Base-by-base conservation (phyloP, 805 yeast species). In the Yarrowia osloensis region DNA sequence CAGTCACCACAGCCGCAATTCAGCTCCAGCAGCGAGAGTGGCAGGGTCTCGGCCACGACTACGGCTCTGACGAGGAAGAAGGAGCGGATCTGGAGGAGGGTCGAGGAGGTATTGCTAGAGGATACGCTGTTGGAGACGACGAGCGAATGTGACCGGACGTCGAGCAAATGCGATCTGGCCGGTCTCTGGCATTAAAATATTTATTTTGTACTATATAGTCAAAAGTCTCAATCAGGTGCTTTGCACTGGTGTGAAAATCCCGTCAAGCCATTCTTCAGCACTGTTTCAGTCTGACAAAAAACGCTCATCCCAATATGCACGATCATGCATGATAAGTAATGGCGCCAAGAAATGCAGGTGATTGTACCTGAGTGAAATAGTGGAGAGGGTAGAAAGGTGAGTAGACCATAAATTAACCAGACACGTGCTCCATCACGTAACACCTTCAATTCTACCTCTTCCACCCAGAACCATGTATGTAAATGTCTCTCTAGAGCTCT, bases 31-130 rank as follows among this genome's bases (percentile, higher is more conserved):
- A 94, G 72, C 78, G 81, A 29, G 73, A 75, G 2, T 94, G 98
- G 98, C 85, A 87, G 0, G 99, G 99, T 0, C 79, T 94, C 37
- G 99, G 98, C 0, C 88, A 95, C 68, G 98, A 94, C 74, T 91
- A 81, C 77, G 71, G 73, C 9, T 77, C 74, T 2, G 79, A 77
- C 9, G 79, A 77, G 1, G 81, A 77, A 7, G 85, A 83, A n/a
- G 97, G 96, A 44, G 96, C 98, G 0, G 76, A 81, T 0, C 82
- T 91, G 0, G 97, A 92, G 74, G 87, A 88, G 70, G 99, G 99
- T 1, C 81, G 88, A 55, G 81, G 84, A 2, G 99, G 99, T 44
- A 85, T 94, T 67, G 99, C 99, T 1, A 82, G 98, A 71, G 96
- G 95, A 2, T 95, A 94, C 73, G 40, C 59, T 7, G 73, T 70